Evolutionary conservation across 176 grass and related monocot species (phyloP), one percentile per base, ranked within the genome.

Genomic region (Tillandsia fasciculata): DNA sequence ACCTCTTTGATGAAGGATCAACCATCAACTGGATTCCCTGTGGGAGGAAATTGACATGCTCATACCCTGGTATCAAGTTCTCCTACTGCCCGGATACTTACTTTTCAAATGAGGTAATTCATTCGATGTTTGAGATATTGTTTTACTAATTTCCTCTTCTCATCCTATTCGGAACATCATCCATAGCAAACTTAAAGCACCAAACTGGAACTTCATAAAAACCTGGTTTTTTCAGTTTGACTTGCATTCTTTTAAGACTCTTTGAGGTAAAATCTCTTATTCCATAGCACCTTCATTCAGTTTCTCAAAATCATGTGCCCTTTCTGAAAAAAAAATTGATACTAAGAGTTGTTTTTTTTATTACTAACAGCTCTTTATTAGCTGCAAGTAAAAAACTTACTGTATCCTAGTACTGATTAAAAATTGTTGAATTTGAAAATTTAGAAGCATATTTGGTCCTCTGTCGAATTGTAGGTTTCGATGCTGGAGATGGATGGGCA

Each of bases 401-500:
- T 42, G 33, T 42, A 42, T 42, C 0, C 33, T 42, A 42, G 33
- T 42, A 42, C 33, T 42, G 5, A 42, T 1, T 61, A 1, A 61
- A 61, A 61, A 7, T 18, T 12, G 28, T 17, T 51, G 47, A 49
- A 18, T 11, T 26, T 15, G 29, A 50, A 17, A 8, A n/a, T 11
- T 48, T 20, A 10, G 48, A 20, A 51, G 8, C 3, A 28, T 52
- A 47, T 50, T 51, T 26, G 18, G 42, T 12, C 65, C n/a, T 64
- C 33, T 63, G 11, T 59, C 68, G 79, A 50, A 72, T 10, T 69
- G 48, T 65, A 96, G 91, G 91, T 91, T 42, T 96, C 91, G 2
- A 85, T 88, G 11, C n/a, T 91, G 80, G 91, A 96, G 77, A 96
- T 88, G 91, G 85, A 96, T 67, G 91, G 91, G 14, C 85, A 88